Percentiles rank a stretch among this genome's conserved stretches.
These are phyloP conservation scores for Tilletia horrida DNA, from an alignment of 1,284 basidiomycete genomes.

Conservation along the genomic window DNA sequence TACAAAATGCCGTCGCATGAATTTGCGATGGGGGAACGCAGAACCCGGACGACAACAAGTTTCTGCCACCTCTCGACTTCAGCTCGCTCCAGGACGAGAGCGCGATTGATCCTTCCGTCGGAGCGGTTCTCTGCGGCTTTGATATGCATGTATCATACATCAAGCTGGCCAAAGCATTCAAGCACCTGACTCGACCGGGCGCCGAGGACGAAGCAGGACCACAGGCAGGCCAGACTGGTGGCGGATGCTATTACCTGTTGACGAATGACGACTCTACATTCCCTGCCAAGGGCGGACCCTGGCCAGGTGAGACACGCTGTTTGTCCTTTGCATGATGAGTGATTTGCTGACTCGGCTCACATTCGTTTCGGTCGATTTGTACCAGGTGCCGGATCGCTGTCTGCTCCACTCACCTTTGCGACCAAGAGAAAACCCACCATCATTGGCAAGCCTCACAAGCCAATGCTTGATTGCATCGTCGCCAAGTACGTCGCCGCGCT, in stretches of 20 bases:
- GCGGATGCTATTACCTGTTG: slow-evolving; percentile 77
- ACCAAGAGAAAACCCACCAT: slow-evolving; percentile 67
- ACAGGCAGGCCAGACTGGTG: slow-evolving; percentile 62
- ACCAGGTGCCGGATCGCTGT: slow-evolving; percentile 68
- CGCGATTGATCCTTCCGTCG: slow-evolving; percentile 72
- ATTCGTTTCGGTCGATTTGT: background rate
- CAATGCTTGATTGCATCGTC: slow-evolving; percentile 91
- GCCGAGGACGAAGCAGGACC: slow-evolving; percentile 34
- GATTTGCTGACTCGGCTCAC: too few relatives aligned
- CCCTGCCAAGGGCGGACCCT: slow-evolving; percentile 72
- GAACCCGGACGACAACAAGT: slow-evolving; percentile 77
- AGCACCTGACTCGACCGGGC: slow-evolving; percentile 59
- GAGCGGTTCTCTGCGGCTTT: slow-evolving; percentile 81
- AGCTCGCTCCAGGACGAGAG: slow-evolving; percentile 60
- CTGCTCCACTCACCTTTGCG: slow-evolving; percentile 74
- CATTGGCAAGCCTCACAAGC: slow-evolving; percentile 85
- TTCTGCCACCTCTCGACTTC: slow-evolving; percentile 69
- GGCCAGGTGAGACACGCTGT: slow-evolving; percentile 65
- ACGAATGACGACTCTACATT: slow-evolving; percentile 92
- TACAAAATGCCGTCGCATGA: too few relatives aligned
- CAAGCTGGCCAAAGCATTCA: slow-evolving; percentile 87
- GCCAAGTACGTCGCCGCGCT: slow-evolving; percentile 68
- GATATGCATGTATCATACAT: slow-evolving; percentile 65
- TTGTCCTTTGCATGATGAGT: too few relatives aligned
- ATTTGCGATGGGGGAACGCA: too few relatives aligned